phyloP scores from a whole-genome alignment of 768 basidiomycete genomes.

The Agrocybe chaxingu region DNA sequence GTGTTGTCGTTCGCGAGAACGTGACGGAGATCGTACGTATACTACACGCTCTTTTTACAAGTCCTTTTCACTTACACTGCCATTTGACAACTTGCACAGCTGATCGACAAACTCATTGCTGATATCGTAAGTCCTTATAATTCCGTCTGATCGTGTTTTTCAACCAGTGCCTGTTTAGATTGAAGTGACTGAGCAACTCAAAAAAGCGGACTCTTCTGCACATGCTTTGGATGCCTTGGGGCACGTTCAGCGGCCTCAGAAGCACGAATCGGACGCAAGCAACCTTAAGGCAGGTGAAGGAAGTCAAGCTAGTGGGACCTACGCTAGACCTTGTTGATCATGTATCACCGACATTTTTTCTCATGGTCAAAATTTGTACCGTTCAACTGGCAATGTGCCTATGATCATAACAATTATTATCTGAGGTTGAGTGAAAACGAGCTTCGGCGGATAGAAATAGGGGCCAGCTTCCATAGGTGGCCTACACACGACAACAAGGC shows the following conservation, averaged over 20 bases:
- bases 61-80: background rate
- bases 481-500: slow-evolving; percentile 27
- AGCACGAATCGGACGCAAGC: slow-evolving; percentile 39
- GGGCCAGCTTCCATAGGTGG: background rate
- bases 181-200: slow-evolving; percentile 60
- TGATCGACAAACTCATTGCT: slow-evolving; percentile 59
- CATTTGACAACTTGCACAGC: slow-evolving; percentile 27
- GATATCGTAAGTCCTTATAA: slow-evolving; percentile 54
- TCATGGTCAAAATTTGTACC: no score
- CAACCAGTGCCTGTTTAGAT: slow-evolving; percentile 33
- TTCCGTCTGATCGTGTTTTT: slow-evolving; percentile 1
- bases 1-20: slow-evolving; percentile 63
- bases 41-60: background rate
- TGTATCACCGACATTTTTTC: no score
- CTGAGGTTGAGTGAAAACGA: no score
- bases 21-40: slow-evolving; percentile 44
- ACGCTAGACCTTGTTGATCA: slow-evolving; percentile 61
- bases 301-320: slow-evolving; percentile 55
- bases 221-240: slow-evolving; percentile 51
- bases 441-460: no score
- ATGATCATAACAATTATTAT: no score
- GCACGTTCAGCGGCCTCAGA: slow-evolving; percentile 19
- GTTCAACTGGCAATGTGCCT: no score
- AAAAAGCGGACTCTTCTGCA: slow-evolving; percentile 38
- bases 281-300: slow-evolving; percentile 47